A percentile compares a stretch with the other conserved stretches of the same genome.
Evolutionary conservation across 2,329 filamentous ascomycete genomes (phyloP).

Genomic region (Knufia fluminis): DNA sequence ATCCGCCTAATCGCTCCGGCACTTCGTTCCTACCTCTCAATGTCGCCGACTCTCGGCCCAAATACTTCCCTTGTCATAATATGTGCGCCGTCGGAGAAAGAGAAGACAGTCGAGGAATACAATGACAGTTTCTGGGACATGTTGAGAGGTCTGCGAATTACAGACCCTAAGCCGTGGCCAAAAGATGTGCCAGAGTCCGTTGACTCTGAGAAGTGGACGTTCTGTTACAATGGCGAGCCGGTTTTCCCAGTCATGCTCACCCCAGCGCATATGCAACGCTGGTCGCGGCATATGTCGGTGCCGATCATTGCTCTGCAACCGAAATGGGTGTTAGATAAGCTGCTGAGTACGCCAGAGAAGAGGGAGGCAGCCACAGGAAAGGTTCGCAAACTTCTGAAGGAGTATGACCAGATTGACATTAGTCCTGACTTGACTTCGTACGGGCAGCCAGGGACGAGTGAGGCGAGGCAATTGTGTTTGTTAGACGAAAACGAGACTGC

Average conservation of each 20-base stretch:
- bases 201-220: conserved; percentile 8
- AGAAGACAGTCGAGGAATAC: conserved; percentile 5
- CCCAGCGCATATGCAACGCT: conserved; percentile 4
- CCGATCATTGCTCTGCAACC: conserved; percentile 8
- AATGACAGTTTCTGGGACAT: conserved; percentile 5
- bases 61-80: conserved; percentile 6
- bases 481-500: conserved; percentile 9
- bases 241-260: conserved; percentile 7
- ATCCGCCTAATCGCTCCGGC: conserved; percentile 8
- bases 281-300: conserved; percentile 5
- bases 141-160: conserved; percentile 2
- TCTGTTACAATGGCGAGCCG: conserved; percentile 7
- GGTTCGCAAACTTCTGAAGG: conserved; percentile 7
- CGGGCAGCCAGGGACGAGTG: conserved; percentile 3
- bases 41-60: neutral
- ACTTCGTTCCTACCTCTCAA: neutral
- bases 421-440: conserved; percentile 9
- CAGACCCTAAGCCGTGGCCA: conserved; percentile 3
- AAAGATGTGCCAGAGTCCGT: conserved; percentile 2
- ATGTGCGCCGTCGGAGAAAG: conserved; percentile 1
- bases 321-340: conserved; percentile 8
- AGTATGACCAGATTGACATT: conserved; percentile 9
- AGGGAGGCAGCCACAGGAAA: conserved; percentile 1
- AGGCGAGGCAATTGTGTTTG: conserved; percentile 6
- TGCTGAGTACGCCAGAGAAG: conserved; percentile 5